phyloP scores from a whole-genome alignment of 305 asterid species.

The Solanum hybrid region DNA sequence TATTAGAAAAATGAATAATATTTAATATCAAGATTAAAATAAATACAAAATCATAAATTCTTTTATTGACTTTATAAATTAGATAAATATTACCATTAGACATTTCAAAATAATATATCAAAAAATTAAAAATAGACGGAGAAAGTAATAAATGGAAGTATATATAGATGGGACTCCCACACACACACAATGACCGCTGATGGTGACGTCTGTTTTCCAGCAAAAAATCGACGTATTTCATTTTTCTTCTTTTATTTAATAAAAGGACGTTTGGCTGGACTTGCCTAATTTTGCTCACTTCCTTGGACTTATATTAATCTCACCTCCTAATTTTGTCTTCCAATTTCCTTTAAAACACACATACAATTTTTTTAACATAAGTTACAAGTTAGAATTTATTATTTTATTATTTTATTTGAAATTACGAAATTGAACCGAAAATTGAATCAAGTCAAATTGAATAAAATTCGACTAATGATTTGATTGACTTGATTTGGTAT shows the following conservation, averaged over 20 bases:
- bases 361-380: too few species aligned
- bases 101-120: too few species aligned
- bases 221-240: neutral
- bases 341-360: too few species aligned
- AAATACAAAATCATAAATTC: too few species aligned
- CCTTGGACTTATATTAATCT: neutral
- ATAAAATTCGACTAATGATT: too few species aligned
- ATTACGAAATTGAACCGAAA: too few species aligned
- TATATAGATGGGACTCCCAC: neutral
- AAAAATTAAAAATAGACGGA: neutral
- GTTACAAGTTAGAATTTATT: neutral
- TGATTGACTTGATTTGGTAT: neutral
- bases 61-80: too few species aligned
- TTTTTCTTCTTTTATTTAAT: neutral
- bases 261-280: neutral
- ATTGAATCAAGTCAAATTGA: too few species aligned
- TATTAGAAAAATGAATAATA: too few species aligned
- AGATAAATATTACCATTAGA: too few species aligned
- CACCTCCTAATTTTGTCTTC: neutral
- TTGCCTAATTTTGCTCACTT: neutral
- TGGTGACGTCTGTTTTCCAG: neutral
- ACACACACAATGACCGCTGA: neutral
- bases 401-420: neutral
- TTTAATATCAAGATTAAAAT: too few species aligned
- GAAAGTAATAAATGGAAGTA: neutral